Percentiles rank a stretch among this genome's conserved stretches.
These are phyloP conservation scores for Arthrobotrys iridis DNA, from an alignment of 2,329 filamentous ascomycete genomes.

Conservation along the genomic window DNA sequence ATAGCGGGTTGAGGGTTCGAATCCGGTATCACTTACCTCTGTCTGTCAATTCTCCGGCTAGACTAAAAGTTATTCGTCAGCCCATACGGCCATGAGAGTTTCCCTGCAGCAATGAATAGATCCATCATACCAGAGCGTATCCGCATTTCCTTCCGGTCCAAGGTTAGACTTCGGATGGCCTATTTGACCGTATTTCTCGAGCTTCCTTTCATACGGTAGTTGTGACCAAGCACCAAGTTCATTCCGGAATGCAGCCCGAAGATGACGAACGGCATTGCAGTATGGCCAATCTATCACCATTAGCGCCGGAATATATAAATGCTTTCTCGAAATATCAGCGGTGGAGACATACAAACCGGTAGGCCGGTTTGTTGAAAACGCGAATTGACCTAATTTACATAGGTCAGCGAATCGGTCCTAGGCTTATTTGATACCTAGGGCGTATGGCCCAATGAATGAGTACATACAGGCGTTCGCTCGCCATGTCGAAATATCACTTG, in stretches of 20 bases:
- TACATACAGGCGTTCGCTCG: constrained; percentile 61
- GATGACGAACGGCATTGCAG: constrained; percentile 78
- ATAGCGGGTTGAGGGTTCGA: background rate
- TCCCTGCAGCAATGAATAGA: background rate
- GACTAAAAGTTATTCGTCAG: constrained; percentile 59
- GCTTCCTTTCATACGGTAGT: constrained; percentile 73
- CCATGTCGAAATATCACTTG: constrained; percentile 86
- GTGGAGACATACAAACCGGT: constrained; percentile 62
- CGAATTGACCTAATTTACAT: constrained; percentile 70
- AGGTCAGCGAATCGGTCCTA: background rate
- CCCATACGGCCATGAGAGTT: constrained; percentile 11
- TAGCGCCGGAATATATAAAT: background rate
- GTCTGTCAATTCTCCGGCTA: constrained; percentile 76
- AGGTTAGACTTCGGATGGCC: constrained; percentile 76
- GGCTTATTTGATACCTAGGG: background rate
- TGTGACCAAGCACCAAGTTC: constrained; percentile 68
- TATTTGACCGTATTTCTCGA: constrained; percentile 81
- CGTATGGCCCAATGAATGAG: background rate
- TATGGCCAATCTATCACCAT: constrained; percentile 79
- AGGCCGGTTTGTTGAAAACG: constrained; percentile 83
- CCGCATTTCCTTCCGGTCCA: constrained; percentile 75
- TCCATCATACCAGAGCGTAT: constrained; percentile 76
- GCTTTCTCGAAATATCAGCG: background rate
- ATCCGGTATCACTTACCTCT: constrained; percentile 28
- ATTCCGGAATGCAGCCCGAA: constrained; percentile 71